Base-by-base conservation (phyloP, 192 early-diverging fungal species). In the Mortierella claussenii region DNA sequence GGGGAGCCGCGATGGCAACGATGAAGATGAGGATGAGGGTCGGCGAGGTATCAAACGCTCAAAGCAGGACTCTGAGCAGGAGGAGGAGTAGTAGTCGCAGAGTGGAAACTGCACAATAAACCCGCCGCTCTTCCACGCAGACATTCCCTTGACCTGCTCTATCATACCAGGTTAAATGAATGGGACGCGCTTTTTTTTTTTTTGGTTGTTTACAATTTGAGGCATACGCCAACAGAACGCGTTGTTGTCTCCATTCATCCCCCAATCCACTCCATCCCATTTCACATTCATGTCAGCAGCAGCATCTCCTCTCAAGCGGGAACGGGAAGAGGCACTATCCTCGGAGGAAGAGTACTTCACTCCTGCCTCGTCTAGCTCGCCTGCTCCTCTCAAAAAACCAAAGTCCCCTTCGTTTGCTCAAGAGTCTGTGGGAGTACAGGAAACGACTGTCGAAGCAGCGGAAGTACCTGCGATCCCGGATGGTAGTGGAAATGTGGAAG, bases 321-420 rank as follows among this genome's bases (percentile, higher is more conserved):
- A 76, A 46, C 32, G 73, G 21, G 73, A 76, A 7, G 73, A 76
- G 3, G 11, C 37, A 1, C 32, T 26, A 4, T 62, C 64, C 3
- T 76, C 73, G 9, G 64, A 66, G 17, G 73, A 76, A 1, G 73
- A 76, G 46, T 66, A 61, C 45, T 76, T 76, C 46, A 76, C 64
- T 7, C 64, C 73, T 4, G 63, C 58, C 44, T 76, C 73, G 6
- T 76, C 71, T 24, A 61, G 60, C 13, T 74, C 69, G 23, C 69
- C 69, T 17, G 62, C 37, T 4, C 69, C 73, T 30, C 55, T 44
- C 27, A 66, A 76, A 34, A 76, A 67, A 57, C 54, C 54, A 58
- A 76, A 67, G 64, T 76, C 73, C 13, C 63, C 63, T 43, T 49
- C 53, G 9, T 18, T 46, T 10, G 1, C 32, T n/a, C n/a, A n/a